Base-by-base conservation (phyloP, 495 filamentous ascomycete species). In the Aspergillus egyptiacus region DNA sequence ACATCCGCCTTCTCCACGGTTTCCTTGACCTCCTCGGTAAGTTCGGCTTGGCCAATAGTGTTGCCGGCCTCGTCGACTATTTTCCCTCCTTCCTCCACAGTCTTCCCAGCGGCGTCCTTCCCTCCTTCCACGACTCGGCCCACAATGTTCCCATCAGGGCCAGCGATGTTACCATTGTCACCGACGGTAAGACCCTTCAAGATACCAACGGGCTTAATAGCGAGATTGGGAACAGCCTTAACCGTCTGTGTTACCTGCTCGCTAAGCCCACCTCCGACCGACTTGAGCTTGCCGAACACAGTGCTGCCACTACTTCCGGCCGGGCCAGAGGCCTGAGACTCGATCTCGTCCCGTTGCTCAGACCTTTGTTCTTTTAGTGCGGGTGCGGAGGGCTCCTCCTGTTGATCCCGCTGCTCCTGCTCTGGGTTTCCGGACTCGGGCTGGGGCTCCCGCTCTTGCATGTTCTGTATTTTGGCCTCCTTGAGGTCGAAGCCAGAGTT, bases 31-130 rank as follows among this genome's bases (percentile, higher is more conserved):
- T 56, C 64, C 32, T 65, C 66, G 18, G 62, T 63, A 22, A 62
- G 38, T 20, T 47, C 44, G 5, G 45, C 46, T 14, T 37, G 40
- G 4, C 51, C 80, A 43, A 83, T 76, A 14, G 81, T 70, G 50
- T 85, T 78, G 11, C 82, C 82, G 27, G 82, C 79, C 25, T 83
- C 75, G 46, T 85, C 81, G 13, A 85, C 67, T 34, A 84, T 80
- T 55, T 82, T 79, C 14, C 80, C 80, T 5, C 79, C 73, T 10
- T 83, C 80, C 36, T 79, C 78, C 34, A 82, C 71, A 1, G 68
- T 69, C 7, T 80, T 82, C 13, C 73, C 74, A 28, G 84, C 72
- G 51, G 82, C 80, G 51, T 81, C 72, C 1, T 80, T 74, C 24
- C 82, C 72, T 13, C 80, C 81, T 51, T 85, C 80, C 13, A 74